phyloP scores from a whole-genome alignment of 2,329 filamentous ascomycete genomes.

The Sarocladiaceae sp. region DNA sequence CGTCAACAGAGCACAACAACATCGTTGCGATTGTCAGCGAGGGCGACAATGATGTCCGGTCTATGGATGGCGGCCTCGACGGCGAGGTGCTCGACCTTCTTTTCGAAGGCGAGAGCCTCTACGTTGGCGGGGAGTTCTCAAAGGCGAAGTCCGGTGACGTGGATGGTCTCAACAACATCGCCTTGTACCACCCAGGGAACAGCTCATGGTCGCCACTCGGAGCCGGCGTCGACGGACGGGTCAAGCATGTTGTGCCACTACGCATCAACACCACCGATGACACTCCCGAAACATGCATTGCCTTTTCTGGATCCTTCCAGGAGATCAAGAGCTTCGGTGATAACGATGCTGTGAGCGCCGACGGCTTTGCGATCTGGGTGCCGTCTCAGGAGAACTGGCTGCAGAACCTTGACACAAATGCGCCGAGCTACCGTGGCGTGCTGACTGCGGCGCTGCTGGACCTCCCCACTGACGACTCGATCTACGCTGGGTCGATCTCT shows the following conservation, averaged over 20 bases:
- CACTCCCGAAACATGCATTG: conserved; percentile 67
- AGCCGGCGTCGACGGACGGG: conserved; percentile 77
- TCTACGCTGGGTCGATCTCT: conserved; percentile 80
- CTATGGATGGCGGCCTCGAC: conserved; percentile 72
- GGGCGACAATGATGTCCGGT: conserved; percentile 52
- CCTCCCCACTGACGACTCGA: conserved; percentile 55
- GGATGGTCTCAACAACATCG: conserved; percentile 69
- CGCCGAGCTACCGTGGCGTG: conserved; percentile 66
- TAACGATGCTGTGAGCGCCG: conserved; percentile 55
- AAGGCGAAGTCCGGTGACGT: conserved; percentile 60
- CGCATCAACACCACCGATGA: conserved; percentile 71
- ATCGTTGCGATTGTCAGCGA: conserved; percentile 66
- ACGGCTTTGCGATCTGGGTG: conserved; percentile 89
- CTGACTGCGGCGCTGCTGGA: conserved; percentile 67
- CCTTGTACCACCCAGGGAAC: conserved; percentile 65
- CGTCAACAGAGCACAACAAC: conserved; percentile 62
- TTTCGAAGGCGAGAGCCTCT: conserved; percentile 62
- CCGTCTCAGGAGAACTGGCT: conserved; percentile 84
- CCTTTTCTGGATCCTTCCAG: conserved; percentile 76
- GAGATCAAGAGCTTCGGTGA: conserved; percentile 64
- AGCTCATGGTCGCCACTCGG: conserved; percentile 77
- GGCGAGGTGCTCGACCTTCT: conserved; percentile 70
- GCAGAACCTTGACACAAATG: conserved; percentile 64
- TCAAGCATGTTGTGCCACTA: conserved; percentile 71
- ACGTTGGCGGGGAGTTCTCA: conserved; percentile 81